phyloP scores from a whole-genome alignment of 805 yeast genomes.

The Naumovozyma baii region DNA sequence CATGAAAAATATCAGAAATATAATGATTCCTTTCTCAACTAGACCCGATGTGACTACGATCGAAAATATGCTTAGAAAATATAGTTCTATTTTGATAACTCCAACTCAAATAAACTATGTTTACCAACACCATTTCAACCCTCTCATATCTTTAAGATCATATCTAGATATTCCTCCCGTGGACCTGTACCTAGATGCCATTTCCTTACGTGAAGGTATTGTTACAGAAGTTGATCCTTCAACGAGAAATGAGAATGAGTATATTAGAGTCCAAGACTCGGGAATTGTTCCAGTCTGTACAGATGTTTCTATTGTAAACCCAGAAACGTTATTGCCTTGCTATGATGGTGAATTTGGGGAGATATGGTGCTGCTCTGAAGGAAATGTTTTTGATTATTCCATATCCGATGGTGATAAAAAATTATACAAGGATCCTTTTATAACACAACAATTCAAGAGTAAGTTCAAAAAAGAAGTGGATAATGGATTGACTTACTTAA shows the following conservation, averaged over 20 bases:
- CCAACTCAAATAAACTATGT: slow-evolving; percentile 65
- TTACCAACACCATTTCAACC: slow-evolving; percentile 71
- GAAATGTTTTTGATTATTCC: slow-evolving; percentile 56
- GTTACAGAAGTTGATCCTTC: slow-evolving; percentile 65
- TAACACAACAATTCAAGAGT: slow-evolving; percentile 49
- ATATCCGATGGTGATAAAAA: slow-evolving; percentile 32
- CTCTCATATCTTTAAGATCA: slow-evolving; percentile 68
- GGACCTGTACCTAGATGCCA: slow-evolving; percentile 76
- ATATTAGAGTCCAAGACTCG: slow-evolving; percentile 78
- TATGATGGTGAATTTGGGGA: slow-evolving; percentile 91
- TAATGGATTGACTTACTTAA: slow-evolving; percentile 51
- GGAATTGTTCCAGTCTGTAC: slow-evolving; percentile 96
- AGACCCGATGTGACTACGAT: slow-evolving; percentile 61
- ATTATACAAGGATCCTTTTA: slow-evolving; percentile 43
- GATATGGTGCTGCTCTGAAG: slow-evolving; percentile 91
- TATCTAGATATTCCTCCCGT: slow-evolving; percentile 84
- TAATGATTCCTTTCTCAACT: slow-evolving; percentile 72
- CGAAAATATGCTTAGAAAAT: slow-evolving; percentile 48
- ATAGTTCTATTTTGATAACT: slow-evolving; percentile 55
- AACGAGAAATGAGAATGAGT: slow-evolving; percentile 20
- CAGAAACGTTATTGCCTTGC: slow-evolving; percentile 75
- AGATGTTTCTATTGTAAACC: slow-evolving; percentile 88
- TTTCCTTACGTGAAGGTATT: slow-evolving; percentile 83
- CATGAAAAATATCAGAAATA: slow-evolving; percentile 57
- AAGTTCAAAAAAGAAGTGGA: slow-evolving; percentile 53